phyloP scores from a whole-genome alignment of 805 yeast species.

The Osmozyma mogii region DNA sequence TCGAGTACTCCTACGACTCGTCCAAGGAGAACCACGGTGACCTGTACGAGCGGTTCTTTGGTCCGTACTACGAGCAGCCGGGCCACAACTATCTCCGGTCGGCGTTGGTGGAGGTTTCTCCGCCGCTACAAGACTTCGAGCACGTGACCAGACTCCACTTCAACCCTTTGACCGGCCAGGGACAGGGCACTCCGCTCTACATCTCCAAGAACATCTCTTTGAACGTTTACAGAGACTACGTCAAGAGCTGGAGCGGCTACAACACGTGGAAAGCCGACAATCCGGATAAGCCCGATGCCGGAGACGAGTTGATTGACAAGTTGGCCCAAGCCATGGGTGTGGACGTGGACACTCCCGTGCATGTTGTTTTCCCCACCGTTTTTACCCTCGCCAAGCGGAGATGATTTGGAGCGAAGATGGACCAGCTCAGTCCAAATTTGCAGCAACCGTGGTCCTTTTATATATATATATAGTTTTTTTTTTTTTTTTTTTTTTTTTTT shows the following conservation, averaged over 20 bases:
- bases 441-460: too few species aligned
- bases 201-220: slow-evolving; percentile 15
- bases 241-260: slow-evolving; percentile 32
- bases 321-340: slow-evolving; percentile 38
- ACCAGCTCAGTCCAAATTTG: too few species aligned
- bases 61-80: slow-evolving; percentile 39
- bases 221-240: slow-evolving; percentile 18
- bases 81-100: slow-evolving; percentile 37
- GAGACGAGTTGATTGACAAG: slow-evolving; percentile 39
- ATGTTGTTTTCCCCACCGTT: slow-evolving; percentile 50
- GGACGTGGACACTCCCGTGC: slow-evolving; percentile 33
- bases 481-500: too few species aligned
- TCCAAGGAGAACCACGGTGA: slow-evolving; percentile 10
- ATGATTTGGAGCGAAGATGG: too few species aligned
- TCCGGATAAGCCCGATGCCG: slow-evolving; percentile 35
- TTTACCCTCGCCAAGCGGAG: slow-evolving; percentile 38
- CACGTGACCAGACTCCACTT: slow-evolving; percentile 21
- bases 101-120: slow-evolving; percentile 31
- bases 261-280: slow-evolving; percentile 29
- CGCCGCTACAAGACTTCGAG: slow-evolving; percentile 17
- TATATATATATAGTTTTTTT: too few species aligned
- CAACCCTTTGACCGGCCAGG: slow-evolving; percentile 14
- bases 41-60: slow-evolving; percentile 38
- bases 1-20: slow-evolving; percentile 40
- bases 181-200: slow-evolving; percentile 14